These are phyloP conservation scores for Globisporangium nodosum DNA, from an alignment of 352 stramenopile species.

Conservation along the genomic window DNA sequence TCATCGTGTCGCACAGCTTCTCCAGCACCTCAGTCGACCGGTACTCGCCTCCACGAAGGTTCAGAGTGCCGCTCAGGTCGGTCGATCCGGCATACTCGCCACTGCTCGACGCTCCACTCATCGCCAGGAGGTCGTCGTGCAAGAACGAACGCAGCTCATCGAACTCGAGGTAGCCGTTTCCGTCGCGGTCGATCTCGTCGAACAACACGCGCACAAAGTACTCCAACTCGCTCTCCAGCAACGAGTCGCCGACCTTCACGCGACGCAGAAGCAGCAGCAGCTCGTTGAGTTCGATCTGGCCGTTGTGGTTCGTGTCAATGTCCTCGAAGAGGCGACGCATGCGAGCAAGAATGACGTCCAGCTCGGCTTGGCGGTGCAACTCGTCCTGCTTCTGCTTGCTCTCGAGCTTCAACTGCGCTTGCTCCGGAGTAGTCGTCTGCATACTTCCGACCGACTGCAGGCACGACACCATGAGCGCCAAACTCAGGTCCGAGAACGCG, in stretches of 20 bases:
- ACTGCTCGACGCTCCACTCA: slow-evolving; percentile 6
- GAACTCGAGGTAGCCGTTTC: slow-evolving; percentile 91
- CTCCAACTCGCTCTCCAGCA: slow-evolving; percentile 60
- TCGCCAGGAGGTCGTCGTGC: slow-evolving; percentile 36
- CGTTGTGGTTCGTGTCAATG: slow-evolving; percentile 66
- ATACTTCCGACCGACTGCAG: slow-evolving; percentile 39
- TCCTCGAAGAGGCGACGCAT: slow-evolving; percentile 65
- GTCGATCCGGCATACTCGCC: slow-evolving; percentile 37
- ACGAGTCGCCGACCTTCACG: slow-evolving; percentile 56
- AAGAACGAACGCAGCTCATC: slow-evolving; percentile 90
- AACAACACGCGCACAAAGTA: slow-evolving; percentile 65
- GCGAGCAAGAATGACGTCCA: slow-evolving; percentile 44
- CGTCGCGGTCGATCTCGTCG: slow-evolving; percentile 92
- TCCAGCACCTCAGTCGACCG: slow-evolving; percentile 57
- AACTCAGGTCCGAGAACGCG: slow-evolving; percentile 61
- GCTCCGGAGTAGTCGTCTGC: slow-evolving; percentile 54
- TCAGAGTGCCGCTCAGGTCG: slow-evolving; percentile 48
- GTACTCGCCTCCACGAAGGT: slow-evolving; percentile 66
- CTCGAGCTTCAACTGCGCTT: slow-evolving; percentile 49
- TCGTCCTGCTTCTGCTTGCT: slow-evolving; percentile 51
- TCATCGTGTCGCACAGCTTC: slow-evolving; percentile 49
- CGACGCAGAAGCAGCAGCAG: slow-evolving; percentile 52
- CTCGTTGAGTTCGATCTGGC: slow-evolving; percentile 57
- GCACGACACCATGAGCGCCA: slow-evolving; percentile 57
- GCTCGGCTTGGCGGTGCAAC: slow-evolving; percentile 40